A percentile compares a stretch with the other conserved stretches of the same genome.
phyloP scores from a whole-genome alignment of 192 early-diverging fungal genomes.

The Entrophospora sp. region DNA sequence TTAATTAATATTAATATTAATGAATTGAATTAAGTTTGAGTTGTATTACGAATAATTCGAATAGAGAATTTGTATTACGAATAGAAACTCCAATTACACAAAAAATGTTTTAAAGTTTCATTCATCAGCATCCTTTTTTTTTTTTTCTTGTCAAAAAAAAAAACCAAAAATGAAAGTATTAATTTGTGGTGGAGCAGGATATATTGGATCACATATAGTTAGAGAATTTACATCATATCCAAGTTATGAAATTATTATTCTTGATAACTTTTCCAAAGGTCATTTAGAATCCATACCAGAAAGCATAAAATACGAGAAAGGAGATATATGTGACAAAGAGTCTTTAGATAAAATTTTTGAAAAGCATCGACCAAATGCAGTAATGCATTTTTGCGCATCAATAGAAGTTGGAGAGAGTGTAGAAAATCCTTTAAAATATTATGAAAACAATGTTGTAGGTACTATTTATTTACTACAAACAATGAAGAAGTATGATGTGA shows the following conservation, averaged over 20 bases:
- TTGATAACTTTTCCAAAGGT: constrained; percentile 78
- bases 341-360: constrained; percentile 63
- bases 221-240: constrained; percentile 61
- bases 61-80: too few species aligned
- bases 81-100: too few species aligned
- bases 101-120: too few species aligned
- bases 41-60: too few species aligned
- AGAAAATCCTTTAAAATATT: constrained; percentile 76
- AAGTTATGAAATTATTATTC: constrained; percentile 77
- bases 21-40: too few species aligned
- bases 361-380: constrained; percentile 54
- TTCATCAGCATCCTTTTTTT: too few species aligned
- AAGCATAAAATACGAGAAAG: constrained; percentile 51
- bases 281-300: constrained; percentile 14
- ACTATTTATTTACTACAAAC: constrained; percentile 75
- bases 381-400: constrained; percentile 84
- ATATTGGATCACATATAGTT: constrained; percentile 92
- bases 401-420: constrained; percentile 83
- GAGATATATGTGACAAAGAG: constrained; percentile 66
- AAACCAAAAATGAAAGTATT: constrained; percentile 40
- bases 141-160: too few species aligned
- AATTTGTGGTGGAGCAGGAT: constrained; percentile 74
- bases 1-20: too few species aligned
- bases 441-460: constrained; percentile 89
- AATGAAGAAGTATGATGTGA: constrained; percentile 74